These are phyloP conservation scores for Haematococcus lacustris DNA, from an alignment of 139 green algal genomes.

Conservation along the genomic window DNA sequence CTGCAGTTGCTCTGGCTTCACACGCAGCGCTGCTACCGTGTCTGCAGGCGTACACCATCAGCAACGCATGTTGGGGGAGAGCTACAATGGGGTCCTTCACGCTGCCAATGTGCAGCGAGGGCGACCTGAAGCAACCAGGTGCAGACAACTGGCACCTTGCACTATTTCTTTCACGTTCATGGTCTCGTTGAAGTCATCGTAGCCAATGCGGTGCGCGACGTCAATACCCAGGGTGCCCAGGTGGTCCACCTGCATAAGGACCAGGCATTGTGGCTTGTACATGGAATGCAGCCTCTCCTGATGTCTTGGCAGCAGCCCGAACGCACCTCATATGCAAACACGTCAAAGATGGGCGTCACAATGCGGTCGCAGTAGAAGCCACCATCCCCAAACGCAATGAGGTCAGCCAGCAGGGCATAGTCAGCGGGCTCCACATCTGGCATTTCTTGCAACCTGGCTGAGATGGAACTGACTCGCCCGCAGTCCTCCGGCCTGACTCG, in stretches of 20 bases:
- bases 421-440: slow-evolving; percentile 2
- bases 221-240: slow-evolving; percentile 37
- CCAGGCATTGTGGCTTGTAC: too few relatives aligned
- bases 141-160: slow-evolving; percentile 8
- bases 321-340: slow-evolving; percentile 30
- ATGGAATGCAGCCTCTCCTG: too few relatives aligned
- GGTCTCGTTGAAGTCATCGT: slow-evolving; percentile 81
- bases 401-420: slow-evolving; percentile 20
- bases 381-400: slow-evolving; percentile 37
- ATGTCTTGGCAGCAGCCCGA: background rate
- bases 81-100: too few relatives aligned
- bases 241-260: slow-evolving; percentile 36
- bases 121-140: too few relatives aligned
- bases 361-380: slow-evolving; percentile 41
- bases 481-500: slow-evolving; percentile 37
- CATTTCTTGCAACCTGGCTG: slow-evolving; percentile 16
- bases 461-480: slow-evolving; percentile 28
- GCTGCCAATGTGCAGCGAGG: too few relatives aligned
- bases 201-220: slow-evolving; percentile 33
- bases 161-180: slow-evolving; percentile 24
- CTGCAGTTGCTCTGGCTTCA: slow-evolving; percentile 4
- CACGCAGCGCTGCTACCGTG: slow-evolving; percentile 11
- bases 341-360: slow-evolving; percentile 42
- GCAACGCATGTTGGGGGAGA: too few relatives aligned
- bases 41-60: background rate